A percentile compares a stretch with the other conserved stretches of the same genome.
phyloP scores from a whole-genome alignment of 768 basidiomycete genomes.

The Psilocybe cyanescens region DNA sequence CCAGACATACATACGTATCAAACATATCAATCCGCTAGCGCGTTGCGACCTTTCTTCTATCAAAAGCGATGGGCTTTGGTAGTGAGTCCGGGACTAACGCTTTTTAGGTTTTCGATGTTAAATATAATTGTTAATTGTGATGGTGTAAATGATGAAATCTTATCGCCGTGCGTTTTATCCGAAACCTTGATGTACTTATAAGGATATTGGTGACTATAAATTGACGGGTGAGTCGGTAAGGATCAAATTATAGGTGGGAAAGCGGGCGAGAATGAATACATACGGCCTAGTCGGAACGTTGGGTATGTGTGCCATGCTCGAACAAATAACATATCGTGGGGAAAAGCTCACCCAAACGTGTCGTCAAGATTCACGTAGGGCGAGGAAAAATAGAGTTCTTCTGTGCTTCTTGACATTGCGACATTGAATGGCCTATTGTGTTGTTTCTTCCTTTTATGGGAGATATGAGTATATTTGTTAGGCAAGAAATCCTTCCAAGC shows the following conservation, averaged over 20 bases:
- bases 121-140: background rate
- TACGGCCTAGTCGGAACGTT: background rate
- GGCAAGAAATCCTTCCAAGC: background rate
- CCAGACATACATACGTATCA: background rate
- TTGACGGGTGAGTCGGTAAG: background rate
- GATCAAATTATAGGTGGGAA: background rate
- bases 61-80: background rate
- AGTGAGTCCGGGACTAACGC: conserved; percentile 5
- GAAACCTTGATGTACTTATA: background rate
- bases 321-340: background rate
- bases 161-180: background rate
- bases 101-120: background rate
- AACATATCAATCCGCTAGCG: background rate
- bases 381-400: background rate
- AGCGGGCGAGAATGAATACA: background rate
- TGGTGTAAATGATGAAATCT: background rate
- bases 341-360: background rate
- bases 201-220: background rate
- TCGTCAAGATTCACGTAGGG: background rate
- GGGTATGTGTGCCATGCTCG: background rate
- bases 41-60: background rate
- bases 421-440: background rate
- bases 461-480: background rate
- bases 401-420: background rate
- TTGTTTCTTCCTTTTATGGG: background rate